These are phyloP conservation scores for Paracorniculantispora psalliotae DNA, from an alignment of 2,329 filamentous ascomycete species.

Conservation along the genomic window DNA sequence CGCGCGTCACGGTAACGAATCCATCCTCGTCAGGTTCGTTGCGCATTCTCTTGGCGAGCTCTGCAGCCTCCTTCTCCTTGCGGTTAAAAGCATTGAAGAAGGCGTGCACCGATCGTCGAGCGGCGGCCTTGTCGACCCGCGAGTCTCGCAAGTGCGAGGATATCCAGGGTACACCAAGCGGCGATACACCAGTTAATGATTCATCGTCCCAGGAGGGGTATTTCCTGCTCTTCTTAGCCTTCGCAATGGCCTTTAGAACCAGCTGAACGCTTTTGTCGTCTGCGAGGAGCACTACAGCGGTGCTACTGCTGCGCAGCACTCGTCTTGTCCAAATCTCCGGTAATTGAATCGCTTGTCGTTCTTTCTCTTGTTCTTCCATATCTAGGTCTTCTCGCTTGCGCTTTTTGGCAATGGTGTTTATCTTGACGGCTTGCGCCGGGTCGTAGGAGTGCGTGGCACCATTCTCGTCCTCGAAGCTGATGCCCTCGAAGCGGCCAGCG, in stretches of 20 bases:
- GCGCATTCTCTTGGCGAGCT: constrained; percentile 58
- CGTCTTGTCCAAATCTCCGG: constrained; percentile 69
- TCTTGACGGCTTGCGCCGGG: constrained; percentile 42
- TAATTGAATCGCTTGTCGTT: constrained; percentile 57
- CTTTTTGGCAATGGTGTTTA: constrained; percentile 35
- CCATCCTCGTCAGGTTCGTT: constrained; percentile 90
- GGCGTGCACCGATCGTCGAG: constrained; percentile 73
- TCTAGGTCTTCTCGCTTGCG: constrained; percentile 44
- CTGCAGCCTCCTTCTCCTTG: constrained; percentile 61
- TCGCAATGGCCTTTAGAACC: constrained; percentile 69
- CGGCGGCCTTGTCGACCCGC: constrained; percentile 60
- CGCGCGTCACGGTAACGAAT: constrained; percentile 85
- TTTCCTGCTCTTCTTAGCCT: constrained; percentile 53
- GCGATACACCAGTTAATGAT: constrained; percentile 49
- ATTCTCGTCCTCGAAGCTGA: constrained; percentile 64
- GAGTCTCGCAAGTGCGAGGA: constrained; percentile 65
- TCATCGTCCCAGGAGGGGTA: constrained; percentile 66
- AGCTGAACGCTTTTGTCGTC: constrained; percentile 74
- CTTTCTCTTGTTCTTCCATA: constrained; percentile 47
- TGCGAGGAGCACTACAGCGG: constrained; percentile 76
- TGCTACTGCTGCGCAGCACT: constrained; percentile 68
- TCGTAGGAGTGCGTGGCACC: constrained; percentile 34
- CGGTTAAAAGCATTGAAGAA: constrained; percentile 80
- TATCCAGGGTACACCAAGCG: constrained; percentile 53
- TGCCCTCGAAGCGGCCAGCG: constrained; percentile 70